These are phyloP conservation scores for Cantharellus anzutake DNA, from an alignment of 768 basidiomycete species.

Conservation along the genomic window DNA sequence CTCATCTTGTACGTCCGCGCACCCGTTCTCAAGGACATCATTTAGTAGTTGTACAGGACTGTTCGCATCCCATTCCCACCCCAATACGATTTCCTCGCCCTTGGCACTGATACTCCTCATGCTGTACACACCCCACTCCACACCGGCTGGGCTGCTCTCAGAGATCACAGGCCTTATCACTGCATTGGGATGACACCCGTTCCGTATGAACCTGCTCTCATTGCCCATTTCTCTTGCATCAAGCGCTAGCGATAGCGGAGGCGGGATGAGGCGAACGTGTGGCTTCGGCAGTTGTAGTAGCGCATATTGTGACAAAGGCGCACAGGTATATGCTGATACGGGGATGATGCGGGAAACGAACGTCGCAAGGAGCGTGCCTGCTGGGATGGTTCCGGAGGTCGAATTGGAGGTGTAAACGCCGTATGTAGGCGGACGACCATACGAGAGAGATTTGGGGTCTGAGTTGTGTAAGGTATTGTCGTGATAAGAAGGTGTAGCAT, in stretches of 20 bases:
- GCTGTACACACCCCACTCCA: slow-evolving; percentile 6
- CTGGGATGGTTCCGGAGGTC: background rate
- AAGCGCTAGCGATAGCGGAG: slow-evolving; percentile 1
- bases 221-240: slow-evolving; percentile 1
- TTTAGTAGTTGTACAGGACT: background rate
- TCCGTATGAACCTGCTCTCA: background rate
- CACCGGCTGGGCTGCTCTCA: slow-evolving; percentile 1
- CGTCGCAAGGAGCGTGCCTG: background rate
- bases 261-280: background rate
- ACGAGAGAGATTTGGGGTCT: background rate
- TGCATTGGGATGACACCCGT: slow-evolving; percentile 5
- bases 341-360: background rate
- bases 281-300: background rate
- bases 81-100: slow-evolving; percentile 7
- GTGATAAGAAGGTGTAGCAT: background rate
- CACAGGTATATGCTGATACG: background rate
- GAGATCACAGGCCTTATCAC: slow-evolving; percentile 6
- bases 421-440: background rate
- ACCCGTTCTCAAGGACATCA: background rate
- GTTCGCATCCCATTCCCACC: slow-evolving; percentile 6
- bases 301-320: background rate
- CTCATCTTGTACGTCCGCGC: background rate
- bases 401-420: background rate
- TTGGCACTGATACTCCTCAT: background rate
- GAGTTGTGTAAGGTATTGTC: background rate